Evolutionary conservation across 768 basidiomycete species (phyloP).

Genomic region (Nidularia sp.): DNA sequence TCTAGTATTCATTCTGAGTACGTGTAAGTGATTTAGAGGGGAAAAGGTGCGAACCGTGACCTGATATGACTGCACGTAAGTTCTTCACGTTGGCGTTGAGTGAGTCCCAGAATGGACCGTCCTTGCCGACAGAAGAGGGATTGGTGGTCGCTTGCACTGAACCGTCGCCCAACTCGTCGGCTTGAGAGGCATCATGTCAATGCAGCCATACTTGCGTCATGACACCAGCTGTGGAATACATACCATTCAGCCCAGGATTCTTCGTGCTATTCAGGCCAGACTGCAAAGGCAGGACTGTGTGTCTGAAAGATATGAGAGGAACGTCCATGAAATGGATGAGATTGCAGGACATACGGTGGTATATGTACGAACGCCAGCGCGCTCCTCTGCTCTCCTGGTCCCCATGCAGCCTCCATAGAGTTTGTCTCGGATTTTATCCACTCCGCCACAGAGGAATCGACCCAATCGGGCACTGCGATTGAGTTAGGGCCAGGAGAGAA

Average conservation of each 20-base stretch:
- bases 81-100: conserved; percentile 58
- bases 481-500: conserved; percentile 39
- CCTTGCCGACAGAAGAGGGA: conserved; percentile 34
- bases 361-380: conserved; percentile 75
- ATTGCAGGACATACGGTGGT: conserved; percentile 47
- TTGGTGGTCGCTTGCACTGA: conserved; percentile 56
- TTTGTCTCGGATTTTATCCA: conserved; percentile 57
- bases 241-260: conserved; percentile 43
- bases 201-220: background rate
- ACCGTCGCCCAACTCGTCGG: conserved; percentile 44
- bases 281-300: conserved; percentile 33
- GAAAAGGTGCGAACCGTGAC: conserved; percentile 48
- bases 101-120: conserved; percentile 59
- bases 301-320: conserved; percentile 15
- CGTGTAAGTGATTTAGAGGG: background rate
- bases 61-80: conserved; percentile 63
- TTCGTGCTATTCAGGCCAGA: conserved; percentile 22
- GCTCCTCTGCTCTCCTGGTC: conserved; percentile 43
- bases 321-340: background rate
- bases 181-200: conserved; percentile 23
- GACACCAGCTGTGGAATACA: background rate
- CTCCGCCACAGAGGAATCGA: conserved; percentile 53
- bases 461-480: conserved; percentile 58
- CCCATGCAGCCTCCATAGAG: conserved; percentile 57
- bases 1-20: conserved; percentile 29